Percentiles rank a stretch among this genome's conserved stretches.
phyloP scores from a whole-genome alignment of 306 rosid species.

The Begonia masoniana region DNA sequence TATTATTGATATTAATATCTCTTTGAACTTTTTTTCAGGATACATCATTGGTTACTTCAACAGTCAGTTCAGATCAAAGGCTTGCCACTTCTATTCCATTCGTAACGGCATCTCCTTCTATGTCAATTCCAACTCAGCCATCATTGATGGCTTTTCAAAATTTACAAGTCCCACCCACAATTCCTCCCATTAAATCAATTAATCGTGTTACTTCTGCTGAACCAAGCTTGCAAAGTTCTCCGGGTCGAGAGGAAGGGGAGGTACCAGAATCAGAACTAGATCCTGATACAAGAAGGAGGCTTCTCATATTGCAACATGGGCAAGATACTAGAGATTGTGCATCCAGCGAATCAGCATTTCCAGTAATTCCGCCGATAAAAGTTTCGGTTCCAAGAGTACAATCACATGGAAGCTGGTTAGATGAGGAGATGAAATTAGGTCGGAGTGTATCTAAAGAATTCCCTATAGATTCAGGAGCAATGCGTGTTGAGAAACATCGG shows the following conservation, averaged over 20 bases:
- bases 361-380: conserved; percentile 47
- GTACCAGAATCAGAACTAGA: conserved; percentile 97
- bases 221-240: conserved; percentile 75
- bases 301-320: conserved; percentile 97
- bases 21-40: conserved; percentile 31
- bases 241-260: conserved; percentile 99
- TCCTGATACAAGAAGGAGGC: conserved; percentile 98
- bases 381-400: conserved; percentile 49
- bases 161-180: conserved; percentile 41
- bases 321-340: conserved; percentile 75
- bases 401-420: conserved; percentile 63
- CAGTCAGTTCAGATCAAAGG: conserved; percentile 54
- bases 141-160: conserved; percentile 35
- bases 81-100: conserved; percentile 36
- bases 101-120: conserved; percentile 44
- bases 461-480: conserved; percentile 55
- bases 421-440: conserved; percentile 69
- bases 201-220: conserved; percentile 49
- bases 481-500: conserved; percentile 61
- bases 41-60: conserved; percentile 39
- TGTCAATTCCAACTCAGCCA: conserved; percentile 44
- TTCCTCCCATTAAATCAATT: conserved; percentile 42
- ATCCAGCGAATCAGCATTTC: conserved; percentile 61
- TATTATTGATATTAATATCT: neutral
- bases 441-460: conserved; percentile 55